A percentile compares a stretch with the other conserved stretches of the same genome.
These are phyloP conservation scores for Ophiognomonia clavigignenti-juglandacearum DNA, from an alignment of 2,329 filamentous ascomycete species.

Conservation along the genomic window DNA sequence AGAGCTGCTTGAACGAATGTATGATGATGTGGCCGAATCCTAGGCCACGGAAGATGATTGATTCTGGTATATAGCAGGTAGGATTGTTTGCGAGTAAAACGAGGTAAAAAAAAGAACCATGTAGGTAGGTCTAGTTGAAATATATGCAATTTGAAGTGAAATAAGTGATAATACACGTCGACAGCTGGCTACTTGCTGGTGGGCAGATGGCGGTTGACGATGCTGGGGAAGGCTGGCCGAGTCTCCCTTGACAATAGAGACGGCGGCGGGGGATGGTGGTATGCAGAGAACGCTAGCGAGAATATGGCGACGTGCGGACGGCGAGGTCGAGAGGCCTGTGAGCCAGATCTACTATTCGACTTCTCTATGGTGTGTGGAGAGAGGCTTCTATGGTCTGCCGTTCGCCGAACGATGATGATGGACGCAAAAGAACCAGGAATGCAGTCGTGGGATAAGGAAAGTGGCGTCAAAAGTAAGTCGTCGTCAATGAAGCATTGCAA, in stretches of 20 bases:
- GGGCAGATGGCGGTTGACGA: not conserved
- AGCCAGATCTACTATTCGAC: not conserved
- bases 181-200: constrained; percentile 7
- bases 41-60: constrained; percentile 9
- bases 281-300: not conserved
- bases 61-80: too few species aligned
- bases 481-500: constrained; percentile 7
- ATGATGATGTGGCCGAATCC: constrained; percentile 11
- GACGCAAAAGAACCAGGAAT: not conserved
- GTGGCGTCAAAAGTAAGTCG: constrained; percentile 6
- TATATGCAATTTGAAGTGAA: constrained; percentile 17
- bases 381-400: constrained; percentile 1
- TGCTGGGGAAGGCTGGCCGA: not conserved
- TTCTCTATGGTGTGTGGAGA: constrained; percentile 5
- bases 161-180: not conserved
- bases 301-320: not conserved
- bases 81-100: too few species aligned
- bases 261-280: too few species aligned
- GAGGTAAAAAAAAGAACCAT: not conserved
- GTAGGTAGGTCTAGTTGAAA: not conserved
- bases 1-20: constrained; percentile 13
- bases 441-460: too few species aligned
- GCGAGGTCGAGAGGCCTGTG: not conserved
- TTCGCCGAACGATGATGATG: constrained; percentile 1
- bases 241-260: too few species aligned